Base-by-base conservation (phyloP, 805 yeast species). In the Kodamaea lidongshanica region DNA sequence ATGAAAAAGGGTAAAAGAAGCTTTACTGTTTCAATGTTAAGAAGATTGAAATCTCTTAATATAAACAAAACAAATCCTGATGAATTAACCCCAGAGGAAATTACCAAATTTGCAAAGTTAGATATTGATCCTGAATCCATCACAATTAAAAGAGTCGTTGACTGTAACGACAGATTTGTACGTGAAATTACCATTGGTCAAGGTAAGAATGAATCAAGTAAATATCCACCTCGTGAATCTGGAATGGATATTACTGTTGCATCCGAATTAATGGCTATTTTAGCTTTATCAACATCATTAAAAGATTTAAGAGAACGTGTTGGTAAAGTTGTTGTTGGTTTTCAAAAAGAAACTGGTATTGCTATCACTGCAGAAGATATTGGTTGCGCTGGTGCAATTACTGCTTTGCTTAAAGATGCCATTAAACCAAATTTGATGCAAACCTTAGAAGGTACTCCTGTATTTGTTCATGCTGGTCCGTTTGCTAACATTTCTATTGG, bases 161-260 rank as follows among this genome's bases (percentile, higher is more conserved):
- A 89, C 64, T 78, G 86, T 52, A 89, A 89, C 57, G 97, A 89
- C 59, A 76, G 97, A 56, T 78, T 82, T 60, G 68, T 89, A 33
- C 77, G 97, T 57, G 88, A 83, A 39, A 72, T 89, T 47, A 85
- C 95, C 16, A 70, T 88, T 46, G 96, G 96, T 26, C 74, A 83
- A 59, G 95, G 94, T 16, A 80, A 92, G 48, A 88, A 95, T 25
- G 97, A 89, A 61, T 61, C 67, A 12, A 28, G 53, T 30, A 87
- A 85, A 67, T 94, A 88, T 37, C 74, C 76, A 35, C 75, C 81
- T 14, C 77, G 97, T 52, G 70, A 74, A 40, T 78, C 96, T 12
- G 97, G 97, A 9, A 87, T 89, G 60, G 97, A 89, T 55, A 88
- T 89, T 53, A 81, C 96, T 9, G 97, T 89, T 40, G 97, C 97